These are phyloP conservation scores for Purpureocillium lavendulum DNA, from an alignment of 2,329 filamentous ascomycete species.

Conservation along the genomic window DNA sequence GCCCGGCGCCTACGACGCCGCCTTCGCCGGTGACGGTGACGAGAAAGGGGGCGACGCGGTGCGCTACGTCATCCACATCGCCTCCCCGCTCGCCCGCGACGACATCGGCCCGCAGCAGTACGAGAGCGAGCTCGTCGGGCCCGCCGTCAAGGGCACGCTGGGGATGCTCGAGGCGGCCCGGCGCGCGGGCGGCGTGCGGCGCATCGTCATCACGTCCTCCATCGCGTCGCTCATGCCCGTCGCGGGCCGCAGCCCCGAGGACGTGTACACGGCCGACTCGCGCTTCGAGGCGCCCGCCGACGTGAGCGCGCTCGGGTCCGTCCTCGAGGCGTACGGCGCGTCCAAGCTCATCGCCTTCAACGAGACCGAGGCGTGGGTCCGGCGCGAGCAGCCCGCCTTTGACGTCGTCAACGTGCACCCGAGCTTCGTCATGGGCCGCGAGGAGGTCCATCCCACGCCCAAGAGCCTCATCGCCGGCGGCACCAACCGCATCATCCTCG, in stretches of 20 bases:
- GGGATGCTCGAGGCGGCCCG: constrained; percentile 27
- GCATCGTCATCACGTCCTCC: constrained; percentile 34
- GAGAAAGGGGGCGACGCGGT: too few species aligned
- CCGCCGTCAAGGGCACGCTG: constrained; percentile 26
- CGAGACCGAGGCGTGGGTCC: constrained; percentile 23
- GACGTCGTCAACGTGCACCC: constrained; percentile 27
- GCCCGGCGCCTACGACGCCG: constrained; percentile 29
- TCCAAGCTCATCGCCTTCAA: constrained; percentile 25
- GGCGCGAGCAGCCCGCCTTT: constrained; percentile 21
- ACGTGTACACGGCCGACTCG: constrained; percentile 6
- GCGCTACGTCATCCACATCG: constrained; percentile 25
- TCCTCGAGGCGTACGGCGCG: constrained; percentile 24
- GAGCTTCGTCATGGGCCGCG: constrained; percentile 25
- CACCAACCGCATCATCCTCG: constrained; percentile 24
- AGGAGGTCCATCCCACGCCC: constrained; percentile 20
- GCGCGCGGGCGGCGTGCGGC: constrained; percentile 16
- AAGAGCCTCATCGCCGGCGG: constrained; percentile 18
- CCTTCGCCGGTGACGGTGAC: constrained; percentile 16
- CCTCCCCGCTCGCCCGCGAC: constrained; percentile 14
- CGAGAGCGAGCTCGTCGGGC: constrained; percentile 16
- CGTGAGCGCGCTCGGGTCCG: constrained; percentile 9
- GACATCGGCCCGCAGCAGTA: constrained; percentile 3
- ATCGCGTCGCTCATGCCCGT: constrained; percentile 12
- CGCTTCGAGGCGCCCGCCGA: neutral
- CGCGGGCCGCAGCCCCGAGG: constrained; percentile 2